Conservation (phyloP, 2,329 filamentous ascomycete genomes). For the Neofusicoccum cordaticola region DNA sequence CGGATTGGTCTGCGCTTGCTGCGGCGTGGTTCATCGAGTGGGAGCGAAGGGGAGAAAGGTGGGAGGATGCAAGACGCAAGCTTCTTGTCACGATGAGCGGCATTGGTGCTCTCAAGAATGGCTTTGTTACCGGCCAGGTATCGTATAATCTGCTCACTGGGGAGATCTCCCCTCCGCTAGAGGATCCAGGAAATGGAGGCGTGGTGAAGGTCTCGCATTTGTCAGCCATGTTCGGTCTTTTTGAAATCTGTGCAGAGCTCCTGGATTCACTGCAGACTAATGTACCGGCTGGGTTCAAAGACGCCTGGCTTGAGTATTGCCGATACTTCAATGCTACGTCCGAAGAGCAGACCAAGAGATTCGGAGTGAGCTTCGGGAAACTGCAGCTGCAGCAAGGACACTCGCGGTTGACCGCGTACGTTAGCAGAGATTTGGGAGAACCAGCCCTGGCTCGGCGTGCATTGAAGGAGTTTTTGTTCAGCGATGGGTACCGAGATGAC, state of each 20-base stretch:
- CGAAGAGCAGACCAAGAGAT: slow-evolving; percentile 53
- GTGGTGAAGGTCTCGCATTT: slow-evolving; percentile 55
- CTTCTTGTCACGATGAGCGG: slow-evolving; percentile 50
- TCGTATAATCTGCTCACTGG: slow-evolving; percentile 53
- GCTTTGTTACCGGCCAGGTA: slow-evolving; percentile 54
- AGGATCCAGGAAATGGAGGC: slow-evolving; percentile 53
- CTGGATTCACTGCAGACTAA: slow-evolving; percentile 49
- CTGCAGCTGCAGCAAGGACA: slow-evolving; percentile 55
- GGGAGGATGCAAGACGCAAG: slow-evolving; percentile 53
- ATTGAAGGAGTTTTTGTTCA: slow-evolving; percentile 54
- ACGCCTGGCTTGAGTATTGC: slow-evolving; percentile 60
- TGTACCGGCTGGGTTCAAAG: slow-evolving; percentile 49
- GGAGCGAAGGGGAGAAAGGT: slow-evolving; percentile 55
- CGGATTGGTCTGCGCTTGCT: slow-evolving; percentile 59
- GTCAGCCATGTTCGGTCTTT: slow-evolving; percentile 57
- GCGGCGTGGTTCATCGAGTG: slow-evolving; percentile 59
- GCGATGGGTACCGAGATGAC: slow-evolving; percentile 39
- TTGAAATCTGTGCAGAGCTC: slow-evolving; percentile 57
- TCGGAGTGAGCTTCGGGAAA: slow-evolving; percentile 49
- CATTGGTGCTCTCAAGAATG: slow-evolving; percentile 56
- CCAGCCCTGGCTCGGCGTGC: slow-evolving; percentile 49
- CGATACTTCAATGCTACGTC: slow-evolving; percentile 54
- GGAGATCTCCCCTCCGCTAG: slow-evolving; percentile 51
- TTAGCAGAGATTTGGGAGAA: slow-evolving; percentile 45
- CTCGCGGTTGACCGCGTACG: slow-evolving; percentile 58